Evolutionary conservation across 441 rosid genomes (phyloP).

Genomic region (Manihot esculenta): DNA sequence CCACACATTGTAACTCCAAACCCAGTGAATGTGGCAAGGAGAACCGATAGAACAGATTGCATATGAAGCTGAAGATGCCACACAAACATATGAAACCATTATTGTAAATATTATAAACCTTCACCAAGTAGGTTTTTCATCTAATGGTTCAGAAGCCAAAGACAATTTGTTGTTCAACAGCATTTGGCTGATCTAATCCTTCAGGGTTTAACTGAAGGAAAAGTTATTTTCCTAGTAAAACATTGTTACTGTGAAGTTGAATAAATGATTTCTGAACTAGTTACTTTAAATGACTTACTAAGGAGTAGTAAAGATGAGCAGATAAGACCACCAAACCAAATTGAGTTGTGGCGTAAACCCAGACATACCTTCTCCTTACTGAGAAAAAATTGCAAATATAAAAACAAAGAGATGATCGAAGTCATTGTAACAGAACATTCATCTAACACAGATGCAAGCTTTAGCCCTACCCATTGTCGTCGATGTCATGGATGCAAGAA

Average conservation of each 20-base stretch:
- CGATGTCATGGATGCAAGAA: slow-evolving; percentile 89
- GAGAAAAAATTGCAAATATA: slow-evolving; percentile 22
- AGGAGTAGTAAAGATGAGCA: slow-evolving; percentile 74
- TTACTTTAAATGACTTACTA: slow-evolving; percentile 43
- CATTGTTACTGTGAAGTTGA: not conserved
- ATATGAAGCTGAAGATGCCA: slow-evolving; percentile 56
- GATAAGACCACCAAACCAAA: slow-evolving; percentile 66
- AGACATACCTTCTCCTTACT: slow-evolving; percentile 66
- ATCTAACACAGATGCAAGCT: slow-evolving; percentile 1
- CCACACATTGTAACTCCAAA: slow-evolving; percentile 76
- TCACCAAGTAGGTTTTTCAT: not conserved
- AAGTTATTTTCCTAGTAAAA: not conserved
- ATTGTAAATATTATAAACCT: not conserved
- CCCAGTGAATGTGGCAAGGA: slow-evolving; percentile 73
- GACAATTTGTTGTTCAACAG: not conserved
- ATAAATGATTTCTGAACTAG: not conserved
- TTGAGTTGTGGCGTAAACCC: slow-evolving; percentile 74
- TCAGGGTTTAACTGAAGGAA: not conserved
- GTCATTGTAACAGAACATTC: not conserved
- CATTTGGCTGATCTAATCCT: not conserved
- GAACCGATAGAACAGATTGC: slow-evolving; percentile 65
- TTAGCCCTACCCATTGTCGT: slow-evolving; percentile 82
- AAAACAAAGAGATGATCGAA: slow-evolving; percentile 15
- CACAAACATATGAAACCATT: slow-evolving; percentile 4
- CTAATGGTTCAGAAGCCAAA: not conserved